These are phyloP conservation scores for Gremmenia infestans DNA, from an alignment of 2,329 filamentous ascomycete genomes.

Conservation along the genomic window DNA sequence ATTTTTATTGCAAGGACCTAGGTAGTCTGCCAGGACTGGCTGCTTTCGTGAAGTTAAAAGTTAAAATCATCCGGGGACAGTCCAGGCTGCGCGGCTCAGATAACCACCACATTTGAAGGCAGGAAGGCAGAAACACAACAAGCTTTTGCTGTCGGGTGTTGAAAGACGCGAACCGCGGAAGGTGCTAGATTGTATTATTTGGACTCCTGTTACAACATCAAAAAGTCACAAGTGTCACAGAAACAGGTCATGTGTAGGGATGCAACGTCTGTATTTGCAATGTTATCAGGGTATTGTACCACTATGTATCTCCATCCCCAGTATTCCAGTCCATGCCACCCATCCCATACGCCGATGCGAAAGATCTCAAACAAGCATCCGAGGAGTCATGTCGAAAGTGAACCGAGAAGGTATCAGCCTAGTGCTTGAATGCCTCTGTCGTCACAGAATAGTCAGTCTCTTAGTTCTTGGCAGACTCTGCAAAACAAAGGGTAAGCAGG, in stretches of 20 bases:
- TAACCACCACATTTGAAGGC: no score
- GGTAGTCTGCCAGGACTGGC: no score
- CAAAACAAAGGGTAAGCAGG: neutral
- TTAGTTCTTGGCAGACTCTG: conserved; percentile 31
- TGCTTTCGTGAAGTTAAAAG: no score
- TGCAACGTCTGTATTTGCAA: neutral
- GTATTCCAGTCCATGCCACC: neutral
- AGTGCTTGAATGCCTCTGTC: conserved; percentile 33
- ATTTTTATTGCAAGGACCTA: no score
- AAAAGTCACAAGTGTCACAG: neutral
- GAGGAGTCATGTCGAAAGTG: neutral
- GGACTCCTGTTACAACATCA: neutral
- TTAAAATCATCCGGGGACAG: no score
- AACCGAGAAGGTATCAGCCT: conserved; percentile 7
- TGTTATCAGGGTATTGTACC: neutral
- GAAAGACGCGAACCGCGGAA: neutral
- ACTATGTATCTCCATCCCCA: neutral
- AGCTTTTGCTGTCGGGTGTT: no score
- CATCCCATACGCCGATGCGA: neutral
- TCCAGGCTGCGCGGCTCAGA: no score
- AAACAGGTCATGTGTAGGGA: neutral
- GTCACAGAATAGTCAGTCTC: conserved; percentile 3
- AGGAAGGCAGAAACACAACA: no score
- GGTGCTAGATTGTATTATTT: neutral
- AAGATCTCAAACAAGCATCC: neutral